Base-by-base conservation (phyloP, 805 yeast genomes). In the Teunomyces kruisii region DNA sequence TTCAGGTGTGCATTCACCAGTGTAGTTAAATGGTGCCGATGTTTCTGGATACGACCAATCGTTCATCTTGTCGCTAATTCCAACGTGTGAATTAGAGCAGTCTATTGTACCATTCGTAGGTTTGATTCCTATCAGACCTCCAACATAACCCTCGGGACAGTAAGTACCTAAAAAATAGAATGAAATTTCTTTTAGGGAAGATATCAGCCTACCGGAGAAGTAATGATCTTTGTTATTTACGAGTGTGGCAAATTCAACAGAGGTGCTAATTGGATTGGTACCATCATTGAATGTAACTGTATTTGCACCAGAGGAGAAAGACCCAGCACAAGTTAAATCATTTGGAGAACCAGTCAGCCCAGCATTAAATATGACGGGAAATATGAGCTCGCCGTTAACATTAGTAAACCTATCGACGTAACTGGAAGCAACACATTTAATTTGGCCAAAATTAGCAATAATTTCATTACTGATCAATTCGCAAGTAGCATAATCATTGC, bases 71-170 rank as follows among this genome's bases (percentile, higher is more conserved):
- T 53, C 50, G 9, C 64, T 46, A n/a, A 59, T 48, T 9, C 53
- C 55, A 9, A 48, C 57, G 28, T 57, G 55, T 5, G 52, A 43
- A 0, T 50, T 14, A 7, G 49, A 26, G 46, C 69, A 64, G 44
- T 61, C 62, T 12, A 24, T 27, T 2, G 46, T 47, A 14, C 39
- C 40, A 6, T 17, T 9, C 7, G 56, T 40, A 0, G 41, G 27
- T n/a, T n/a, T n/a, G 16, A 61, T 33, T 12, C 65, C 68, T 24
- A 63, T 36, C 1, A 44, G 48, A 32, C 65, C 67, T 10, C 50
- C 41, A 4, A 36, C 16, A 29, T 56, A 55, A 9, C 66, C 67
- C 27, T 43, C 47, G 1, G 54, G 43, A 52, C 66, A 47, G 49
- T 55, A 13, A 42, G 43, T 38, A 41, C 43, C 47, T 15, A 47